phyloP scores from a whole-genome alignment of 2,329 filamentous ascomycete genomes.

The Eutypa lata region DNA sequence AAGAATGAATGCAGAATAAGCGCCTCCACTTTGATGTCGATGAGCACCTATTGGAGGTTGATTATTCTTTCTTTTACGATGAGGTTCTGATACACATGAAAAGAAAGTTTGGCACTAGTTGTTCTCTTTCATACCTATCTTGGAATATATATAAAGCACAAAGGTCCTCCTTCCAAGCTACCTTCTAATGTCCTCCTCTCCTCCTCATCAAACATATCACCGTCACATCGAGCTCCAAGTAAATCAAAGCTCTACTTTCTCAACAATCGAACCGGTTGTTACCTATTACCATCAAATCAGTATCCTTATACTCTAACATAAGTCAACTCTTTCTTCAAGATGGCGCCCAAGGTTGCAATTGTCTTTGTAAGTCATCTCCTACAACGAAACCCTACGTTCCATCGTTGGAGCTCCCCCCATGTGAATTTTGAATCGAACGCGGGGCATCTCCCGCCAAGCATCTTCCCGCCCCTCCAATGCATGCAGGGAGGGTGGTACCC shows the following conservation, averaged over 20 bases:
- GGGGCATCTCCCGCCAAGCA: neutral
- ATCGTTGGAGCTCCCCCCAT: neutral
- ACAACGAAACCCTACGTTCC: neutral
- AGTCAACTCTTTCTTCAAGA: constrained; percentile 43
- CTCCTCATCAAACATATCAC: no score
- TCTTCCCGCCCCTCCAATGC: neutral
- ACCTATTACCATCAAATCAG: neutral
- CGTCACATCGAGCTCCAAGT: no score
- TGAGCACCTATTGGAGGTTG: neutral
- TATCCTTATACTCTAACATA: neutral
- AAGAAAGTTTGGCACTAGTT: neutral
- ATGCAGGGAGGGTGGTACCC: neutral
- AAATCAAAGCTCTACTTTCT: neutral
- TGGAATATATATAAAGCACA: neutral
- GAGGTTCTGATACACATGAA: neutral
- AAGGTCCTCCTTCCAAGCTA: neutral
- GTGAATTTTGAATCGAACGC: neutral
- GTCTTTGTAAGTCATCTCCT: constrained; percentile 66
- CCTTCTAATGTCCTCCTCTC: no score
- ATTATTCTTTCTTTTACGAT: neutral
- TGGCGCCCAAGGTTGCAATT: constrained; percentile 91
- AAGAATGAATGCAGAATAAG: no score
- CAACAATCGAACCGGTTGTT: neutral
- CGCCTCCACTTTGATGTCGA: neutral
- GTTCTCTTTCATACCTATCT: neutral